phyloP scores from a whole-genome alignment of 2,329 filamentous ascomycete genomes.

The Fusarium camptoceras region DNA sequence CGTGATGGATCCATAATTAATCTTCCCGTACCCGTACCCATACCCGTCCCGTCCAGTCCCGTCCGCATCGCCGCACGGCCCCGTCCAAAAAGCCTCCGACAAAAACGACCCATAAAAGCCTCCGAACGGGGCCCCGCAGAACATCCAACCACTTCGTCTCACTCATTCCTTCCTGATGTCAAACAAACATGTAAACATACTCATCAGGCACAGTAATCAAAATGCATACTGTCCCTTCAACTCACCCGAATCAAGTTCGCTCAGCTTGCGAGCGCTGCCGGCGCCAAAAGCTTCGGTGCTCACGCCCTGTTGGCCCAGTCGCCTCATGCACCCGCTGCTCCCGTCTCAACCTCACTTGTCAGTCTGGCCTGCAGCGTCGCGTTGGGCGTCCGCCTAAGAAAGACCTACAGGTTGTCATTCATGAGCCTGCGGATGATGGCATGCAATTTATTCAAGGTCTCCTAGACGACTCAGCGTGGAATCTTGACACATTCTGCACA shows the following conservation, averaged over 20 bases:
- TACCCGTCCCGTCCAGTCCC: neutral
- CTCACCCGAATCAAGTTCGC: conserved; percentile 50
- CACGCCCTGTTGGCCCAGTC: conserved; percentile 38
- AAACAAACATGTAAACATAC: neutral
- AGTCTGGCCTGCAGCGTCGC: conserved; percentile 47
- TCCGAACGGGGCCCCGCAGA: conserved; percentile 2
- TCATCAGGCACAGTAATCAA: neutral
- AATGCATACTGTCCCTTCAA: conserved; percentile 33
- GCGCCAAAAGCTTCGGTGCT: conserved; percentile 50
- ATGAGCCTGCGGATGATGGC: conserved; percentile 6
- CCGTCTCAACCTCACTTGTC: conserved; percentile 47
- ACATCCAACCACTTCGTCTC: neutral
- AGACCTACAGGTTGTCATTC: conserved; percentile 11
- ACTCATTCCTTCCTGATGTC: neutral
- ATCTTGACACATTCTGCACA: conserved; percentile 29
- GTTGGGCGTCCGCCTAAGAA: conserved; percentile 48
- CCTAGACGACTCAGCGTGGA: conserved; percentile 32
- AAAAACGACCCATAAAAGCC: conserved; percentile 1
- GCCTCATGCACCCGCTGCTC: conserved; percentile 47
- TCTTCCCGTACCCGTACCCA: neutral
- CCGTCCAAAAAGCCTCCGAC: conserved; percentile 5
- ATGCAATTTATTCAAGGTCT: conserved; percentile 36
- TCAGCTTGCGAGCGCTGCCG: conserved; percentile 51
- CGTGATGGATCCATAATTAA: neutral
- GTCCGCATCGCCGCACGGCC: neutral